phyloP scores from a whole-genome alignment of 2,329 filamentous ascomycete genomes.

The Coniochaeta sp. region DNA sequence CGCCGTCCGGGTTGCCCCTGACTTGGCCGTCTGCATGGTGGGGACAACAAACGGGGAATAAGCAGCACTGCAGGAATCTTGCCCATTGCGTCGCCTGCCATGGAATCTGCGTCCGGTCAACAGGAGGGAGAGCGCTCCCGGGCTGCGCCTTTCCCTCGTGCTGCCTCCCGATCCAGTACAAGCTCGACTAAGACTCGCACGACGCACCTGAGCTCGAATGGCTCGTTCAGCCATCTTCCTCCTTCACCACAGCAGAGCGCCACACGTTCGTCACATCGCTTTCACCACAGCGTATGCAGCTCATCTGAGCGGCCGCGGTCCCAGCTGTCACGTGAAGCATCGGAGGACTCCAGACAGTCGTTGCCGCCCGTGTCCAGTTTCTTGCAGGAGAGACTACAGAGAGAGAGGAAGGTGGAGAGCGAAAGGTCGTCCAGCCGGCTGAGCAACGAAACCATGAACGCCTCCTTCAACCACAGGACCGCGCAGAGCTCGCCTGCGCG shows the following conservation, averaged over 20 bases:
- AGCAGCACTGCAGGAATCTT: slow-evolving; percentile 5
- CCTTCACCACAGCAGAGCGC: slow-evolving; percentile 26
- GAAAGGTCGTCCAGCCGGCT: slow-evolving; percentile 32
- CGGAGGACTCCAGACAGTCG: slow-evolving; percentile 31
- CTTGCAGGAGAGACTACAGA: slow-evolving; percentile 47
- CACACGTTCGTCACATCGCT: slow-evolving; percentile 29
- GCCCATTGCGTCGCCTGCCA: slow-evolving; percentile 6
- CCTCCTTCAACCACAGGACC: slow-evolving; percentile 29
- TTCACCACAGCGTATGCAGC: slow-evolving; percentile 30
- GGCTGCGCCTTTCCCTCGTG: slow-evolving; percentile 25
- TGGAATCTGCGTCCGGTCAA: slow-evolving; percentile 8
- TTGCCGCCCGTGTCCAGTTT: slow-evolving; percentile 38
- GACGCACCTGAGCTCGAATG: slow-evolving; percentile 33
- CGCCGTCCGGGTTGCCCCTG: not conserved
- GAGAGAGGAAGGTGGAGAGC: slow-evolving; percentile 40
- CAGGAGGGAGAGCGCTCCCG: slow-evolving; percentile 10
- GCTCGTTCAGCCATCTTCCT: slow-evolving; percentile 31
- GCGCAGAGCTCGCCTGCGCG: slow-evolving; percentile 31
- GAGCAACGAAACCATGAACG: slow-evolving; percentile 28
- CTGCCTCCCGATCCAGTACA: slow-evolving; percentile 38
- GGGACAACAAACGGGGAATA: slow-evolving; percentile 4
- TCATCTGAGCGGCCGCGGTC: slow-evolving; percentile 27
- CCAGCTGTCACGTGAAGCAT: slow-evolving; percentile 32
- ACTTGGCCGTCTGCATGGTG: slow-evolving; percentile 2
- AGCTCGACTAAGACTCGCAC: slow-evolving; percentile 32